Base-by-base conservation (phyloP, 768 basidiomycete genomes). In the Leccinum imitatum region DNA sequence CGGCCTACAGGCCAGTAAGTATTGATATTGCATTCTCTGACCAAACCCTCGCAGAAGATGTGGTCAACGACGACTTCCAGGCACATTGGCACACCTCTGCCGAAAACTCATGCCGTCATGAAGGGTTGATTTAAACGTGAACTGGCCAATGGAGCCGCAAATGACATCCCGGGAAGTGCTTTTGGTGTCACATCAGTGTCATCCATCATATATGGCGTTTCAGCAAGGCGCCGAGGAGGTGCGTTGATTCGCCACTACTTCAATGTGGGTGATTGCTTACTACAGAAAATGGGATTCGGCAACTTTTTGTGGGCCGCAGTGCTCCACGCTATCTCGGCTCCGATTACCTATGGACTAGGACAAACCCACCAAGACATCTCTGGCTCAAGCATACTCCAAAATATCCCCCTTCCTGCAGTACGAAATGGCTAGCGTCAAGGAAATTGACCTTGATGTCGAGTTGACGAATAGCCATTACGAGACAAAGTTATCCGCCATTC, bases 361-460 rank as follows among this genome's bases (percentile, higher is more conserved):
- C 56, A 62, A 53, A 62, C 44, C 54, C 27, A 23, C 25, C 44
- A 47, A 27, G 19, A 21, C 39, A 25, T 30, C 3, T 30, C 7
- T 23, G 41, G 30, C 25, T 15, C n/a, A 7, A 25, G 14, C n/a
- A n/a, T 33, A 41, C 31, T 33, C 19, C 47, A 7, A 14, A 35
- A 27, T n/a, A 6, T 41, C 35, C 13, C 13, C 21, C 50, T 57
- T 6, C 15, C 14, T 33, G 56, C 48, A 9, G 56, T 39, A 13
- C 44, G 44, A 35, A 47, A 67, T 68, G 67, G 21, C 14, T 11
- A 35, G 25, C 44, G 3, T 21, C 8, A 50, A 64, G 53, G 59
- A 37, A 6, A 13, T 44, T 30, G 50, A 50, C 35, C 35, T 46
- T 4, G 51, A 47, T 27, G 23, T 50, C 30, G 56, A 62, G 58